These are phyloP conservation scores for Phylloporus sp. DNA, from an alignment of 768 basidiomycete species.

Conservation along the genomic window DNA sequence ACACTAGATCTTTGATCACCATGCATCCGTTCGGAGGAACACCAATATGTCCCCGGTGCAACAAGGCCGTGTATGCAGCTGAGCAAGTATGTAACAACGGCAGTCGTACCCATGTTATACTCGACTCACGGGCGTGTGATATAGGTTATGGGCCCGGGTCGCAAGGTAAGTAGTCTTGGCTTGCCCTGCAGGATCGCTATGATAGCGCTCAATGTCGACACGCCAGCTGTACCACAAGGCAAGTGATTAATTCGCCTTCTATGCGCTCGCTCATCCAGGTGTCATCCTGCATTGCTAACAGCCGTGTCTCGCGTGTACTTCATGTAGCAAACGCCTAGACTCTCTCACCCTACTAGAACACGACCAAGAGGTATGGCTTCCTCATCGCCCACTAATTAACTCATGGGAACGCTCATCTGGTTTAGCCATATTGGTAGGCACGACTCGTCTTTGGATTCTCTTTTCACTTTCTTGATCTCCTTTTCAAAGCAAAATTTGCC, in stretches of 20 bases:
- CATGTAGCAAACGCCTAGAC: slow-evolving; percentile 76
- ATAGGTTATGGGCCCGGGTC: slow-evolving; percentile 81
- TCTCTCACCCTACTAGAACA: slow-evolving; percentile 78
- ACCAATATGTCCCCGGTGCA: slow-evolving; percentile 69
- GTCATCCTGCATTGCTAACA: slow-evolving; percentile 23
- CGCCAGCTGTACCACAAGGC: slow-evolving; percentile 78
- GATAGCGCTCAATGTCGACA: background rate
- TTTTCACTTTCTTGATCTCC: background rate
- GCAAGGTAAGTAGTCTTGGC: slow-evolving; percentile 57
- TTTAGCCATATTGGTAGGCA: slow-evolving; percentile 44
- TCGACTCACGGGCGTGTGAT: slow-evolving; percentile 9
- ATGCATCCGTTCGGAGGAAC: slow-evolving; percentile 77
- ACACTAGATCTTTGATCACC: slow-evolving; percentile 3
- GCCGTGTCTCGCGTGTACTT: slow-evolving; percentile 77
- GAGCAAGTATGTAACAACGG: slow-evolving; percentile 61
- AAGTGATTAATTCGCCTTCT: slow-evolving; percentile 7
- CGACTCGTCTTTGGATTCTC: background rate
- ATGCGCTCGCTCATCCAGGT: slow-evolving; percentile 4
- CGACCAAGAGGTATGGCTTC: slow-evolving; percentile 61
- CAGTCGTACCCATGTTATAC: background rate
- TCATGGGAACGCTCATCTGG: slow-evolving; percentile 1
- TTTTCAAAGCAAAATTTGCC: slow-evolving; percentile 69
- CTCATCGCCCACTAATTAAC: background rate
- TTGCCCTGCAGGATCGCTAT: slow-evolving; percentile 1
- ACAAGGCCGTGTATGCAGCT: slow-evolving; percentile 78